Conservation (phyloP, 805 yeast genomes). For the Brettanomyces custersianus region DNA sequence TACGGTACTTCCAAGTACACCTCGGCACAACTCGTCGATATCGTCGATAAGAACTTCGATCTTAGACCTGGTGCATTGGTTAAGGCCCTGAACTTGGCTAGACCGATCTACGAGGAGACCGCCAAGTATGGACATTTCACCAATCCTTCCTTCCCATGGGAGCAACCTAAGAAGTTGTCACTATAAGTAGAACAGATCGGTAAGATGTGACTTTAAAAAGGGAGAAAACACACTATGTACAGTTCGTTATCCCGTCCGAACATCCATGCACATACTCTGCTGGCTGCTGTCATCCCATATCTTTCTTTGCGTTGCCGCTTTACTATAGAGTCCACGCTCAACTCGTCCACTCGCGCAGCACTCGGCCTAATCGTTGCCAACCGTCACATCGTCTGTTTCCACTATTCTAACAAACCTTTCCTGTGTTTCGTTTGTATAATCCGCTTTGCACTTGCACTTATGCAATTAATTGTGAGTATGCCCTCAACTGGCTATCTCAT, state of each 20-base stretch:
- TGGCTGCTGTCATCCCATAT: too few species aligned
- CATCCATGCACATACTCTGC: slow-evolving; percentile 3
- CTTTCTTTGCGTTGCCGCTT: neutral
- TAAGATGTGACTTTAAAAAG: neutral
- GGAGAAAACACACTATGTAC: slow-evolving; percentile 2
- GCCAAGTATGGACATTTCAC: slow-evolving; percentile 99
- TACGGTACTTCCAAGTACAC: slow-evolving; percentile 94
- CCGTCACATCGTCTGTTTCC: too few species aligned
- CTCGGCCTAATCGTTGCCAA: too few species aligned
- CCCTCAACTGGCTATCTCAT: too few species aligned
- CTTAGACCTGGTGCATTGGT: slow-evolving; percentile 99
- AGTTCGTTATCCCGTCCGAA: slow-evolving; percentile 5
- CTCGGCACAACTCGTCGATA: slow-evolving; percentile 82
- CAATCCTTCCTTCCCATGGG: slow-evolving; percentile 98
- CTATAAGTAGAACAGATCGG: slow-evolving; percentile 30
- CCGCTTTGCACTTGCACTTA: too few species aligned
- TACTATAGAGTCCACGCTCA: slow-evolving; percentile 18
- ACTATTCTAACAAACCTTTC: too few species aligned
- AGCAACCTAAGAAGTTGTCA: slow-evolving; percentile 78
- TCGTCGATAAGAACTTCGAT: slow-evolving; percentile 91
- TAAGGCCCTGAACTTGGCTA: slow-evolving; percentile 91
- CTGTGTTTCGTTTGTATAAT: too few species aligned
- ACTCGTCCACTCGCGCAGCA: slow-evolving; percentile 15
- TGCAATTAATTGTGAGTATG: too few species aligned
- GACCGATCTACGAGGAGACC: slow-evolving; percentile 98